Base-by-base conservation (phyloP, 1,139 yeast genomes). In the Lipomyces yarrowii region DNA sequence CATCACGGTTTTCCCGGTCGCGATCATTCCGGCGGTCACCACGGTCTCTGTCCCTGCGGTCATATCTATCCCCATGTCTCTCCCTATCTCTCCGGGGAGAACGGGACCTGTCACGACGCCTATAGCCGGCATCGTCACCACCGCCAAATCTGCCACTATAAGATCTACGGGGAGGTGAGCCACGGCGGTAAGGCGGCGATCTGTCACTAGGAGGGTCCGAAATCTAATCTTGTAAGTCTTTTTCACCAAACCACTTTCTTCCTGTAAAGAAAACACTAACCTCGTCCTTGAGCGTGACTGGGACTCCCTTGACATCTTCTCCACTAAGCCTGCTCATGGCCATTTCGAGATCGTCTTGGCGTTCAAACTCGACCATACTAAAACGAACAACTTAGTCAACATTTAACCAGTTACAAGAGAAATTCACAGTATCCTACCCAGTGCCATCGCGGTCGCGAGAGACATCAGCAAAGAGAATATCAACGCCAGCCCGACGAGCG, bases 291-390 rank as follows among this genome's bases (percentile, higher is more conserved):
- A 74, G 69, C 10, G 63, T 63, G 21, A 73, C 69, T 15, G 64
- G 60, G 37, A 64, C 58, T 33, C 75, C 76, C 59, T 71, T 71
- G 52, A 73, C 63, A 13, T 67, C 72, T 37, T 72, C 67, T 26
- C 71, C 73, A 32, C 65, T 68, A 51, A 73, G 70, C 37, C 67
- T 71, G 46, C 69, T 69, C 62, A 73, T 57, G n/a, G 72, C 74
- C 32, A 61, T 56, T 32, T 71, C 71, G 33, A 73, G 68, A 57
- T 74, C 76, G n/a, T 69, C 72, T 55, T 71, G 71, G 39, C 71
- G 62, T 51, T 71, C 71, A 56, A 73, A 71, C 59, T 74, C 76
- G 62, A 74, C 69, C 37, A 71, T 73, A 51, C 75, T 73, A 58
- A n/a, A 23, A 33, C 15, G 23, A 15, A 10, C 26, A 39, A n/a